Evolutionary conservation across 78 protist species (phyloP).

Genomic region (Thecamonas trahens): DNA sequence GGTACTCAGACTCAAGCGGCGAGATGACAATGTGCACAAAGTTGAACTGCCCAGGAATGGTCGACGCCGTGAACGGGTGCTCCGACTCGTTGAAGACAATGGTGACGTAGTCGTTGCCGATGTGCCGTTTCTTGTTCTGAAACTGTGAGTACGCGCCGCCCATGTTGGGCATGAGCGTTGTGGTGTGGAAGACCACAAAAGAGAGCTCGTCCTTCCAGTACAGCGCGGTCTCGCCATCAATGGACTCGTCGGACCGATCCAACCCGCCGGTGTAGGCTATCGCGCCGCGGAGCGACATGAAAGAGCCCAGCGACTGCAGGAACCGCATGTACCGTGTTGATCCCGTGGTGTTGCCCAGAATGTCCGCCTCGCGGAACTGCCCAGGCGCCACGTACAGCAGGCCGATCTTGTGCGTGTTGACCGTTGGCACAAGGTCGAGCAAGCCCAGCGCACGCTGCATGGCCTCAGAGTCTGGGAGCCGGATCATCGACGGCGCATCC

Average conservation of each 20-base stretch:
- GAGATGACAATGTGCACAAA: background rate
- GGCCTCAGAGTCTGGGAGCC: no score
- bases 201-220: background rate
- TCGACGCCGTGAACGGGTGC: background rate
- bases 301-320: background rate
- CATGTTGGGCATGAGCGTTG: slow-evolving; percentile 6
- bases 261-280: background rate
- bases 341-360: background rate
- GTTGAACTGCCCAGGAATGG: slow-evolving; percentile 2
- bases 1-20: no score
- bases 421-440: background rate
- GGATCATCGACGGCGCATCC: no score
- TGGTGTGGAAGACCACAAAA: background rate
- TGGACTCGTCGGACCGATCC: background rate
- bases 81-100: background rate
- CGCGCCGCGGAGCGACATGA: background rate
- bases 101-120: slow-evolving; percentile 2
- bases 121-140: background rate
- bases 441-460: background rate
- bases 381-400: background rate
- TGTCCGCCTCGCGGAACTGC: background rate
- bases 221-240: background rate
- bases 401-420: background rate
- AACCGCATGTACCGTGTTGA: background rate
- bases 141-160: no score